Percentiles rank a stretch among this genome's conserved stretches.
phyloP scores from a whole-genome alignment of 306 rosid genomes.

The Abrus pulchellus region DNA sequence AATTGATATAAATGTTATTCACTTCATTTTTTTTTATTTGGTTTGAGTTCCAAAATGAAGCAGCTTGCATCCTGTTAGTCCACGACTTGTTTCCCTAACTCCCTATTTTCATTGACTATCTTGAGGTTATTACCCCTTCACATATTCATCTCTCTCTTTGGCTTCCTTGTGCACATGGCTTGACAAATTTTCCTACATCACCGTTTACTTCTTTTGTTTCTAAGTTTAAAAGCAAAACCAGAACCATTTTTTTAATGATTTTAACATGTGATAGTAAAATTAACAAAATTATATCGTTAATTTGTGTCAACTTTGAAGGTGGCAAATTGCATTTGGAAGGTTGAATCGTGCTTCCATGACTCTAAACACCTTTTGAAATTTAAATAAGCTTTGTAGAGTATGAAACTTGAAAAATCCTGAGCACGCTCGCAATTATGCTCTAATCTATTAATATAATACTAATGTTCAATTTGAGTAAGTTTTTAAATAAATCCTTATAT shows the following conservation, averaged over 20 bases:
- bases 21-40: constrained; percentile 18
- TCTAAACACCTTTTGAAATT: no score
- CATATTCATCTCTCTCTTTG: background rate
- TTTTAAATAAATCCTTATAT: no score
- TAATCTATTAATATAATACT: no score
- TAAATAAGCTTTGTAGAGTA: no score
- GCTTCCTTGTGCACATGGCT: constrained; percentile 24
- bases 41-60: constrained; percentile 38
- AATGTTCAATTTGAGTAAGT: no score
- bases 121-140: constrained; percentile 7
- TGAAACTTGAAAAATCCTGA: no score
- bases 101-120: constrained; percentile 12
- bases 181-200: constrained; percentile 27
- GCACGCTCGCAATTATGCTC: no score
- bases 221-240: background rate
- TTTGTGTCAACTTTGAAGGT: no score
- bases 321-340: no score
- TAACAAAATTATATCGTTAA: background rate
- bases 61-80: constrained; percentile 30
- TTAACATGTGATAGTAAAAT: background rate
- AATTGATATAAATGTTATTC: constrained; percentile 29
- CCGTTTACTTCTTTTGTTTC: constrained; percentile 19
- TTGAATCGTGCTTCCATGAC: no score
- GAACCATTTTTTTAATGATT: constrained; percentile 14
- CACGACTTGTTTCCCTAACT: background rate